Base-by-base conservation (phyloP, 768 basidiomycete species). In the Lanmaoa pseudosensibilis region DNA sequence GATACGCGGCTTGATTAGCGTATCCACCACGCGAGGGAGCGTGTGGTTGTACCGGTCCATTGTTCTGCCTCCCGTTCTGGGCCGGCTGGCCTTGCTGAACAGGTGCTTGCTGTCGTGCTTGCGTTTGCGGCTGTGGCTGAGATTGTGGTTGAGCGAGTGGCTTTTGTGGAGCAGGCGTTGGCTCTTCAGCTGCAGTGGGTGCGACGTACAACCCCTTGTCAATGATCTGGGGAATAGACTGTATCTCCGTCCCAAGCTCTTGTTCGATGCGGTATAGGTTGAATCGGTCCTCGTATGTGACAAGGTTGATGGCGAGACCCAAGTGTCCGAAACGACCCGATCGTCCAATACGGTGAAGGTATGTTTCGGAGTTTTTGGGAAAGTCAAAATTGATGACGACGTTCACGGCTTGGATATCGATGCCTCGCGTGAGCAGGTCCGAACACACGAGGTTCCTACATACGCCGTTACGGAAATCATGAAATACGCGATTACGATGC, bases 301-400 rank as follows among this genome's bases (percentile, higher is more conserved):
- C 92, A 46, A 99, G 83, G 72, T 97, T 97, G 76, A 99, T 97
- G 40, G 97, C 97, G 46, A 99, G 80, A 67, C 96, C 96, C 62
- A 98, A 76, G 73, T 99, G 96, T 52, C 97, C 96, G 69, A 97
- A 99, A 50, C 96, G 90, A 53, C 96, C 97, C 4, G 93, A 95
- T 59, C 96, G 94, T 69, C 97, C 96, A 69, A 98, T 98, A 62
- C 96, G 90, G 74, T 99, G 96, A 21, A 99, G 86, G 75, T 99
- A 99, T 4, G 96, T 98, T 74, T 99, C 97, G 58, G 93, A 92
- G 72, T 95, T 98, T 82, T 98, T 97, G 58, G 96, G 96, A 75
- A 98, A 97, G 73, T 99, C 96, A 69, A 99, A 99, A 77, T 98
- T 98, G 83, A 99, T 98, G 68, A 99, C 96, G 72, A 98, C 97